Conservation (phyloP, 208 protist genomes). For the Vickermania spadyakhi region DNA sequence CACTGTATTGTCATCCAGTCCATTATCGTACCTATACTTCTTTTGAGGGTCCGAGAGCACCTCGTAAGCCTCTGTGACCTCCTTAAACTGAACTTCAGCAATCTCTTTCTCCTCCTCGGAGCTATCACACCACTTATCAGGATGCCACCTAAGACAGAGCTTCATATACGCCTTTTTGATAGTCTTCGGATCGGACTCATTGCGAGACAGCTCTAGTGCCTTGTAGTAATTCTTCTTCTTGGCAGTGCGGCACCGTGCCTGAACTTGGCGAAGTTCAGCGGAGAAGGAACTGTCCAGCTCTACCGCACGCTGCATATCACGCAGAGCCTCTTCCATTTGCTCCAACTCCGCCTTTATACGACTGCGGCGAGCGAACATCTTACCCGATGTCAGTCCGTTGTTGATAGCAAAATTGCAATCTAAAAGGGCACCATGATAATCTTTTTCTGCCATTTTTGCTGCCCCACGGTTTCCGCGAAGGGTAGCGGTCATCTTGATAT, state of each 20-base stretch:
- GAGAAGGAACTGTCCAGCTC: slow-evolving; percentile 60
- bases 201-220: slow-evolving; percentile 53
- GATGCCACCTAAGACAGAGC: slow-evolving; percentile 84
- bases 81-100: slow-evolving; percentile 72
- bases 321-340: slow-evolving; percentile 79
- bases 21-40: slow-evolving; percentile 84
- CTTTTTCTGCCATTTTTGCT: slow-evolving; percentile 74
- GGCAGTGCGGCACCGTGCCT: slow-evolving; percentile 42
- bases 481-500: slow-evolving; percentile 58
- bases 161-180: slow-evolving; percentile 87
- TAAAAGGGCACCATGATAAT: slow-evolving; percentile 76
- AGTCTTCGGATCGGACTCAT: slow-evolving; percentile 49
- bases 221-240: slow-evolving; percentile 92
- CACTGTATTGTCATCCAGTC: slow-evolving; percentile 81
- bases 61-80: slow-evolving; percentile 75
- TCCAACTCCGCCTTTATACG: slow-evolving; percentile 74
- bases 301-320: slow-evolving; percentile 79
- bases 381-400: slow-evolving; percentile 66
- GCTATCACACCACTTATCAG: slow-evolving; percentile 43
- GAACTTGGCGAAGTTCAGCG: slow-evolving; percentile 44
- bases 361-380: slow-evolving; percentile 83
- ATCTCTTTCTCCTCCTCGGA: slow-evolving; percentile 26
- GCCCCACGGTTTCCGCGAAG: slow-evolving; percentile 88
- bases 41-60: slow-evolving; percentile 86
- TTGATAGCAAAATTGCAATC: slow-evolving; percentile 91